phyloP scores from a whole-genome alignment of 495 filamentous ascomycete genomes.

The Penicillium malachiteum region DNA sequence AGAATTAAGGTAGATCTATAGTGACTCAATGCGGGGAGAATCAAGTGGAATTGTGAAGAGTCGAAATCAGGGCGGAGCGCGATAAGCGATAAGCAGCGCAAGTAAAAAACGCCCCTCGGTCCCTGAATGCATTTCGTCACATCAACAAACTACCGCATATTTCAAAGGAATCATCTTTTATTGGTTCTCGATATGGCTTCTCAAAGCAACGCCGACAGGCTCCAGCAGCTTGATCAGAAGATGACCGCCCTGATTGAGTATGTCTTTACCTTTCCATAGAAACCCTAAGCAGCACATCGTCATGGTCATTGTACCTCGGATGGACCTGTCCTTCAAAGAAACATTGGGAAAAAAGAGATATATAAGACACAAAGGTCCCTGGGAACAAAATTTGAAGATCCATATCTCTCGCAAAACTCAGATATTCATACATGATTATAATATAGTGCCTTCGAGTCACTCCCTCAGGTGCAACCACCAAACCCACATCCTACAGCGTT shows the following conservation, averaged over 20 bases:
- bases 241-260: constrained; percentile 33
- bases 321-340: background rate
- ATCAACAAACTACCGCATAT: constrained; percentile 10
- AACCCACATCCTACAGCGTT: constrained; percentile 32
- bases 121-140: constrained; percentile 12
- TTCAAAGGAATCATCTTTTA: background rate
- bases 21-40: background rate
- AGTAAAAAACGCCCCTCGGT: background rate
- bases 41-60: background rate
- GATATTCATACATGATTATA: background rate
- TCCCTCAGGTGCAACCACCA: constrained; percentile 31
- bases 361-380: background rate
- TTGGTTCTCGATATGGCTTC: constrained; percentile 1
- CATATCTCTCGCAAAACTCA: background rate
- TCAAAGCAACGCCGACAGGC: constrained; percentile 8
- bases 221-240: constrained; percentile 18
- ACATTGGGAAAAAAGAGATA: background rate
- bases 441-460: constrained; percentile 29
- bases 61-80: background rate
- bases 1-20: background rate
- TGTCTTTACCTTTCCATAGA: constrained; percentile 5
- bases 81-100: constrained; percentile 14
- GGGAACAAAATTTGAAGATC: no score
- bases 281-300: background rate
- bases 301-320: background rate